Base-by-base conservation (phyloP, 2,329 filamentous ascomycete genomes). In the Colletotrichum destructivum region DNA sequence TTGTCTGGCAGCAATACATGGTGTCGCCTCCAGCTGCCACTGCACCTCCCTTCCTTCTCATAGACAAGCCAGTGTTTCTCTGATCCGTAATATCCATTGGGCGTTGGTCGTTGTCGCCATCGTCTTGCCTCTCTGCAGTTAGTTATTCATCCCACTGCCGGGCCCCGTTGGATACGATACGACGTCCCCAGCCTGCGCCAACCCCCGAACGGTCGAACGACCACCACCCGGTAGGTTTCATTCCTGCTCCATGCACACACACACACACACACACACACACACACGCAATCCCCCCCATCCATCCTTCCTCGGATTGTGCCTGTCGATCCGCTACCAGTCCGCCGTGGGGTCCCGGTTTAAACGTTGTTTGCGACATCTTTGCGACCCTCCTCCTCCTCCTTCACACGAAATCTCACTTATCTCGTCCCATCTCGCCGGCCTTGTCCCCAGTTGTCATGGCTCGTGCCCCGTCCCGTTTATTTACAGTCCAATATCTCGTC, bases 401-500 rank as follows among this genome's bases (percentile, higher is more conserved):
- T 49, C 26, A 35, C 64, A 12, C 60, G 2, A 38, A 38, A 44
- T 72, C 55, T 66, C 52, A 61, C 55, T 65, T 56, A 56, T 69
- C 56, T 59, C 21, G 38, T 21, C 18, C 31, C n/a, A 47, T 51
- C 44, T 56, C 46, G 13, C 40, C 47, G 23, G 61, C 16, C 61
- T 49, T 63, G 38, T 72, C 64, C 57, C 31, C 21, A 46, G 59
- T 38, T 71, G 71, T 63, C 57, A 71, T 73, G 73, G 73, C 67
- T 71, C 55, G 55, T 54, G 66, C 49, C 55, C 46, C 55, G 47
- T 35, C 66, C 62, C 46, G 59, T 55, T 66, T 72, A 70, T 70
- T 66, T 74, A 74, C 57, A 57, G 31, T 63, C 51, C 67, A 71
- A 63, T 64, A 26, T 62, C 68, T 71, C 71, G 42, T 70, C 72